Evolutionary conservation across 1,284 basidiomycete species (phyloP).

Genomic region (Melampsora allii-populina): DNA sequence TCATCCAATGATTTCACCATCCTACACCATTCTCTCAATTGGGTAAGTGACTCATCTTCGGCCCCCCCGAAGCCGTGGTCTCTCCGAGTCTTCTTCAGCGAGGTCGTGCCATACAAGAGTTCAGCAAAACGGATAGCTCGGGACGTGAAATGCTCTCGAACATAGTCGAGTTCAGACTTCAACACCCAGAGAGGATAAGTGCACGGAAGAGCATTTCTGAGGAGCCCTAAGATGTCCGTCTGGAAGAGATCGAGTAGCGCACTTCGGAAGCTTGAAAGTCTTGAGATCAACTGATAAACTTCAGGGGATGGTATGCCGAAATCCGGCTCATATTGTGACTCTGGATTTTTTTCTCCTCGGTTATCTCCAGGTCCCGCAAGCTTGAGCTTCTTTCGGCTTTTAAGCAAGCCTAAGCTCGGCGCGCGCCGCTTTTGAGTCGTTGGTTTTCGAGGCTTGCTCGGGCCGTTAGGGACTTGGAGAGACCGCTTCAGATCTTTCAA

Average conservation of each 20-base stretch:
- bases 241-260: conserved; percentile 31
- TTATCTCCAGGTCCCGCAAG: background rate
- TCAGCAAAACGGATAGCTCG: conserved; percentile 13
- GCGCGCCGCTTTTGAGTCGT: too few species aligned
- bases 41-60: background rate
- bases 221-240: conserved; percentile 9
- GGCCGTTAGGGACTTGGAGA: too few species aligned
- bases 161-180: conserved; percentile 11
- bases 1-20: background rate
- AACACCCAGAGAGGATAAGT: conserved; percentile 24
- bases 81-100: conserved; percentile 7
- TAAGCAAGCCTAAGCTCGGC: too few species aligned
- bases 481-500: too few species aligned
- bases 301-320: background rate
- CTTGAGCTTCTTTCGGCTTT: background rate
- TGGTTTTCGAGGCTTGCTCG: too few species aligned
- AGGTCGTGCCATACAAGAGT: conserved; percentile 1
- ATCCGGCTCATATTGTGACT: background rate
- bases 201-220: conserved; percentile 11
- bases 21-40: conserved; percentile 9
- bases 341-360: background rate
- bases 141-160: conserved; percentile 1
- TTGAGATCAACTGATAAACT: conserved; percentile 15
- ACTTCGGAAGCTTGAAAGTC: conserved; percentile 10
- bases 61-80: background rate